Conservation (phyloP, 768 basidiomycete species). For the Collybia mongolica region DNA sequence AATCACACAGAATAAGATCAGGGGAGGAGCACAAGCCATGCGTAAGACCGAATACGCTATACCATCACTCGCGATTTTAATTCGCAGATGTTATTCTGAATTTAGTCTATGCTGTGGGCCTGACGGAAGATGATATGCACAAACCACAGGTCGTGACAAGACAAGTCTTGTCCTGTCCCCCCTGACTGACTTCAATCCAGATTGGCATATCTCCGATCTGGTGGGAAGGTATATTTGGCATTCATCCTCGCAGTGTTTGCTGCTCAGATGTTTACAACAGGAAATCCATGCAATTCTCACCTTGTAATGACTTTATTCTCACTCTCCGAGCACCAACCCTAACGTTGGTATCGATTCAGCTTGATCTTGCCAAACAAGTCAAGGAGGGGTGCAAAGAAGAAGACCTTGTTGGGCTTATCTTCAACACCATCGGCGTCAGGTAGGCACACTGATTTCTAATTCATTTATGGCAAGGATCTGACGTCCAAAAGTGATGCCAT, state of each 20-base stretch:
- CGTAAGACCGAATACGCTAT: slow-evolving; percentile 40
- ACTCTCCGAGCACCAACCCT: not conserved
- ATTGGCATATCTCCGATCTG: slow-evolving; percentile 87
- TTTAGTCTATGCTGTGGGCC: slow-evolving; percentile 75
- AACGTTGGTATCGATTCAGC: slow-evolving; percentile 39
- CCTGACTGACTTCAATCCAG: slow-evolving; percentile 32
- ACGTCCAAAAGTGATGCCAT: slow-evolving; percentile 65
- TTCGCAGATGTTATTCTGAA: not conserved
- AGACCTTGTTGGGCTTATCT: slow-evolving; percentile 77
- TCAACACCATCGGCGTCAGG: slow-evolving; percentile 87
- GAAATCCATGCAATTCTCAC: slow-evolving; percentile 86
- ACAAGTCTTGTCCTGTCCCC: not conserved
- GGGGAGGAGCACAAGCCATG: slow-evolving; percentile 86
- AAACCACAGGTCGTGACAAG: slow-evolving; percentile 70
- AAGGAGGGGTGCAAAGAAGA: slow-evolving; percentile 84
- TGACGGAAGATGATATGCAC: slow-evolving; percentile 78
- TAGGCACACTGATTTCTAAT: slow-evolving; percentile 22
- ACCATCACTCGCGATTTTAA: not conserved
- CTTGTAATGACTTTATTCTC: slow-evolving; percentile 45
- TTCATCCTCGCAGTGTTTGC: not conserved
- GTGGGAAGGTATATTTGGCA: slow-evolving; percentile 74
- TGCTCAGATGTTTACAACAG: slow-evolving; percentile 26
- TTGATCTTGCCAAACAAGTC: slow-evolving; percentile 75
- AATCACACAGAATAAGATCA: slow-evolving; percentile 74
- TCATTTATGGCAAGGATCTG: not conserved